A percentile compares a stretch with the other conserved stretches of the same genome.
phyloP scores from a whole-genome alignment of 768 basidiomycete genomes.

The Bullera alba region DNA sequence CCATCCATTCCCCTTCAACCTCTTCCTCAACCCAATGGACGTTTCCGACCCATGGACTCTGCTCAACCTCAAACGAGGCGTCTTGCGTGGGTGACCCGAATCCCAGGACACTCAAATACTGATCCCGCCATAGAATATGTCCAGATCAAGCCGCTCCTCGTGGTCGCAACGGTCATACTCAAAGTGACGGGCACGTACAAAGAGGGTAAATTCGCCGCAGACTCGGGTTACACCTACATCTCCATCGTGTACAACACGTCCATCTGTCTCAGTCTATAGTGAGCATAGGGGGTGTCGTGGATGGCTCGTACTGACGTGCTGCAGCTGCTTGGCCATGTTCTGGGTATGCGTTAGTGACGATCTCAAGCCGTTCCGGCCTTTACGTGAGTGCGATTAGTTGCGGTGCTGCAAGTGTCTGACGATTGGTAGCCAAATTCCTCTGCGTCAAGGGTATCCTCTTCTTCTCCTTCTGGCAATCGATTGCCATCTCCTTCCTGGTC shows the following conservation, averaged over 20 bases:
- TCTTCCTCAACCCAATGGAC: constrained; percentile 82
- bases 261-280: constrained; percentile 50
- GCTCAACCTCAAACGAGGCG: constrained; percentile 87
- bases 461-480: constrained; percentile 97
- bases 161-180: constrained; percentile 71
- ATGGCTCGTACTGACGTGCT: not conserved
- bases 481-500: constrained; percentile 79
- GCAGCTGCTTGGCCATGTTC: constrained; percentile 80
- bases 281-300: constrained; percentile 50
- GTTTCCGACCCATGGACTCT: constrained; percentile 92
- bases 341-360: constrained; percentile 90
- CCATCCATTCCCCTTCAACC: constrained; percentile 74
- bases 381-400: constrained; percentile 32
- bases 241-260: constrained; percentile 57
- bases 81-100: constrained; percentile 67
- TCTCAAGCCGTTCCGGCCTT: constrained; percentile 65
- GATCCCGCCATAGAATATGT: constrained; percentile 70
- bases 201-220: constrained; percentile 76
- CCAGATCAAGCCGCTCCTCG: constrained; percentile 86
- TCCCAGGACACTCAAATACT: constrained; percentile 64
- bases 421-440: constrained; percentile 72
- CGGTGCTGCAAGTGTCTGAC: constrained; percentile 7
- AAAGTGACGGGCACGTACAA: constrained; percentile 81
- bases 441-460: constrained; percentile 98
- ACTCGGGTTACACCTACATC: constrained; percentile 86